These are phyloP conservation scores for Diaporthe sp. DNA, from an alignment of 2,329 filamentous ascomycete species.

Conservation along the genomic window DNA sequence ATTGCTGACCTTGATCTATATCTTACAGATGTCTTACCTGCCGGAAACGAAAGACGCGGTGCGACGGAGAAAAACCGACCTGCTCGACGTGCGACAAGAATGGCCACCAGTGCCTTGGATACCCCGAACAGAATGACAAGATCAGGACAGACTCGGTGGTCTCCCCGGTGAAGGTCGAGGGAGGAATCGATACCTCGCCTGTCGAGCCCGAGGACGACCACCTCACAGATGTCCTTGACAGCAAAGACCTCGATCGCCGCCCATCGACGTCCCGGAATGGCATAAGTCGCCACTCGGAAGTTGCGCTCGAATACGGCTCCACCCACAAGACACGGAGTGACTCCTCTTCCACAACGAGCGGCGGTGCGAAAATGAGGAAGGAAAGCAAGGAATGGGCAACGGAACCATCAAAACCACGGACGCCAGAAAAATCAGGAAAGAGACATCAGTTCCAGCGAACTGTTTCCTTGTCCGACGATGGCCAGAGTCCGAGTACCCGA, in stretches of 20 bases:
- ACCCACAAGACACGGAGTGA: slow-evolving; percentile 39
- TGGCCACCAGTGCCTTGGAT: slow-evolving; percentile 77
- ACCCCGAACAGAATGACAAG: slow-evolving; percentile 67
- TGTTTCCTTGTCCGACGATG: slow-evolving; percentile 57
- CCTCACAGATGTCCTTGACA: slow-evolving; percentile 54
- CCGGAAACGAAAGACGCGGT: slow-evolving; percentile 81
- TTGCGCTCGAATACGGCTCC: not conserved
- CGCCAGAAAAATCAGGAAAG: slow-evolving; percentile 37
- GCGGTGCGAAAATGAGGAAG: slow-evolving; percentile 37
- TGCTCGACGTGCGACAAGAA: slow-evolving; percentile 82
- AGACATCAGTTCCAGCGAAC: slow-evolving; percentile 47
- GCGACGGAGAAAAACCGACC: slow-evolving; percentile 78
- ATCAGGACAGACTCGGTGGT: slow-evolving; percentile 50
- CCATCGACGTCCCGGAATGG: slow-evolving; percentile 48
- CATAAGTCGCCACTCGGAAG: slow-evolving; percentile 41
- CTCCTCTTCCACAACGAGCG: slow-evolving; percentile 43
- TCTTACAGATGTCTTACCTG: slow-evolving; percentile 75
- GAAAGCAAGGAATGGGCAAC: slow-evolving; percentile 47
- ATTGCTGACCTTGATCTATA: slow-evolving; percentile 16
- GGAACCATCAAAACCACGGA: slow-evolving; percentile 41
- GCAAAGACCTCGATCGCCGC: slow-evolving; percentile 48
- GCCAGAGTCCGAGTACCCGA: slow-evolving; percentile 54
- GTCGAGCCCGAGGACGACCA: slow-evolving; percentile 48
- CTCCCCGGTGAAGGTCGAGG: slow-evolving; percentile 42
- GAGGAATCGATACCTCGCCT: slow-evolving; percentile 42